Evolutionary conservation across 1,139 yeast species (phyloP).

Genomic region (Geotrichum citri-aurantii): DNA sequence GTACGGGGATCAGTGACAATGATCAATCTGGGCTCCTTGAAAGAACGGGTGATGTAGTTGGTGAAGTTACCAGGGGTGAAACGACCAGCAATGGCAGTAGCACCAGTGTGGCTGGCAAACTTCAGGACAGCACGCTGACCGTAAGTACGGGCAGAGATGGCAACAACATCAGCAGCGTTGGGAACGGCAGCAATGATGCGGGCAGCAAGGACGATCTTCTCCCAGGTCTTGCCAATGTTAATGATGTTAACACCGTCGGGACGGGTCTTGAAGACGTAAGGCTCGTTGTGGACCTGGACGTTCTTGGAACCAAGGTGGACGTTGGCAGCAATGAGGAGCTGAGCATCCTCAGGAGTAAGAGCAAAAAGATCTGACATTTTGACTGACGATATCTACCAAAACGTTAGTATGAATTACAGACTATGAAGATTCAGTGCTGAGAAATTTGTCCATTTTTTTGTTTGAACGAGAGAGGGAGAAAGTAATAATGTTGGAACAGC

Average conservation of each 20-base stretch:
- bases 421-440: not conserved
- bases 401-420: not conserved
- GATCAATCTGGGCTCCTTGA: conserved; percentile 99
- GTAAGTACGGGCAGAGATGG: conserved; percentile 98
- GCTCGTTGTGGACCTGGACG: conserved; percentile 99
- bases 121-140: conserved; percentile 99
- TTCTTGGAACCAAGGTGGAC: conserved; percentile 99
- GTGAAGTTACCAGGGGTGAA: conserved; percentile 99
- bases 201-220: conserved; percentile 99
- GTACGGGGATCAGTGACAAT: conserved; percentile 99
- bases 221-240: conserved; percentile 99
- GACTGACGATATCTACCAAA: conserved; percentile 15
- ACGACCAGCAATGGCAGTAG: conserved; percentile 99
- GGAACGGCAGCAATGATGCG: conserved; percentile 99
- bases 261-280: conserved; percentile 98
- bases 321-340: conserved; percentile 99
- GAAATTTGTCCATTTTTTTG: too few species aligned
- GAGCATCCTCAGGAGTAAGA: conserved; percentile 94
- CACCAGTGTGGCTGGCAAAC: conserved; percentile 99
- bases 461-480: not conserved
- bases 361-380: conserved; percentile 75
- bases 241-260: conserved; percentile 99
- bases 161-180: conserved; percentile 97
- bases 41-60: conserved; percentile 99
- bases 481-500: not conserved